These are phyloP conservation scores for Acacia pycnantha DNA, from an alignment of 331 rosid species.

Conservation along the genomic window DNA sequence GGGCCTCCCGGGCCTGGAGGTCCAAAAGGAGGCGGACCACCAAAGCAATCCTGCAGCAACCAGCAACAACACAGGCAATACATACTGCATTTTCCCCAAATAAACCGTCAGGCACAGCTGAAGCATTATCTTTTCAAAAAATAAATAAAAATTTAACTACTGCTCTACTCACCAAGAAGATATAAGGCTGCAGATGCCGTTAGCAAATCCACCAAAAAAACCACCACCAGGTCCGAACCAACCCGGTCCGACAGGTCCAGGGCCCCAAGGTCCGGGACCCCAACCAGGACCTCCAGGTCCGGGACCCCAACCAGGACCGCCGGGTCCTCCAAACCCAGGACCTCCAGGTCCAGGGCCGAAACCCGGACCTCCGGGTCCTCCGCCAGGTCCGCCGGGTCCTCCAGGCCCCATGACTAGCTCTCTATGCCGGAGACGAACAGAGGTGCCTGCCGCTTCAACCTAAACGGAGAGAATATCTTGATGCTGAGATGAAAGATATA, in stretches of 20 bases:
- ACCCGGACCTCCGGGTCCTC: not conserved
- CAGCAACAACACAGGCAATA: constrained; percentile 81
- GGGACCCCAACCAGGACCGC: not conserved
- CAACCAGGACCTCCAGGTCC: constrained; percentile 35
- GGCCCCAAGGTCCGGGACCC: constrained; percentile 21
- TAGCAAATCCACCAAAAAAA: constrained; percentile 56
- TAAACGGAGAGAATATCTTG: not conserved
- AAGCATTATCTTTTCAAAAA: not conserved
- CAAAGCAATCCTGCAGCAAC: constrained; percentile 62
- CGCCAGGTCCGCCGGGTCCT: constrained; percentile 7
- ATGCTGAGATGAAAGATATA: not conserved
- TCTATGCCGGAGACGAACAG: not conserved
- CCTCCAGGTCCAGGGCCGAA: constrained; percentile 10
- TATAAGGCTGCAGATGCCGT: constrained; percentile 52
- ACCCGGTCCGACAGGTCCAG: constrained; percentile 21
- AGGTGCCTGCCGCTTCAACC: not conserved
- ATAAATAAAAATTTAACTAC: not conserved
- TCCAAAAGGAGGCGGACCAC: constrained; percentile 43
- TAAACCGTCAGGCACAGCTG: not conserved
- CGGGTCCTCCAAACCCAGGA: constrained; percentile 14
- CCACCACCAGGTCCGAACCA: constrained; percentile 42
- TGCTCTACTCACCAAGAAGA: constrained; percentile 53
- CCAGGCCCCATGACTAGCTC: not conserved
- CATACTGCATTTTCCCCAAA: constrained; percentile 41
- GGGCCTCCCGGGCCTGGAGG: constrained; percentile 5